Conservation (phyloP, 371 early-diverging fungal species). For the Blastocladiella emersonii region DNA sequence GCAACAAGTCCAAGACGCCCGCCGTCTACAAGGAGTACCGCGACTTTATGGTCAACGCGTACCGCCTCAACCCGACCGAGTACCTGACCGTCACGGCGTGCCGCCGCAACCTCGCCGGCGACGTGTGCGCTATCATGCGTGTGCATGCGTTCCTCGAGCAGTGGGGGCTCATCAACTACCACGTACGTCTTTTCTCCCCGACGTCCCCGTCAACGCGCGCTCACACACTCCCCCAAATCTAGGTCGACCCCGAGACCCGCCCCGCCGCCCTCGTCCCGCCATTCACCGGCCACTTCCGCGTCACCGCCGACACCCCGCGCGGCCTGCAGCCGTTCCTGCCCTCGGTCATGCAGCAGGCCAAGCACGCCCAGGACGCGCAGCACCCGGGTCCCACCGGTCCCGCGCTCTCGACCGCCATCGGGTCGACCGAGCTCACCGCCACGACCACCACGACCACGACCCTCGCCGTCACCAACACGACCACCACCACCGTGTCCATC, state of each 20-base stretch:
- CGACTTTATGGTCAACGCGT: constrained; percentile 94
- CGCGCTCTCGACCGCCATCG: neutral
- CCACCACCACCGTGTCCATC: neutral
- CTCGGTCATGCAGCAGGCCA: neutral
- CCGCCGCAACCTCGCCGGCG: constrained; percentile 85
- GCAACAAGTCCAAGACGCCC: constrained; percentile 83
- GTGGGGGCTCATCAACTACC: constrained; percentile 98
- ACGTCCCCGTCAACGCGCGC: constrained; percentile 1
- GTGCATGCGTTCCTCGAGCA: constrained; percentile 97
- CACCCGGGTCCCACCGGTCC: neutral
- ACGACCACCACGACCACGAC: constrained; percentile 5
- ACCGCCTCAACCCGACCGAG: constrained; percentile 83
- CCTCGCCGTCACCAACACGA: neutral
- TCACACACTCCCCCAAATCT: neutral
- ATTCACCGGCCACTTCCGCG: constrained; percentile 88
- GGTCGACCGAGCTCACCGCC: neutral
- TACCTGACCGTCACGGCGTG: constrained; percentile 95
- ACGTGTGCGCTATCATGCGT: constrained; percentile 92
- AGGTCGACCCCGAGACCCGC: constrained; percentile 79
- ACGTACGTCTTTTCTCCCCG: constrained; percentile 34
- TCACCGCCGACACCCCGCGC: constrained; percentile 90
- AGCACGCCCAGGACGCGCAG: neutral
- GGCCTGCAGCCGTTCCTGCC: constrained; percentile 78
- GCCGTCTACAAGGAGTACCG: constrained; percentile 87
- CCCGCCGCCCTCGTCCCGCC: constrained; percentile 89